Percentiles rank a stretch among this genome's conserved stretches.
Conservation (phyloP, 1,284 basidiomycete genomes). For the Phlebopus sp. region DNA sequence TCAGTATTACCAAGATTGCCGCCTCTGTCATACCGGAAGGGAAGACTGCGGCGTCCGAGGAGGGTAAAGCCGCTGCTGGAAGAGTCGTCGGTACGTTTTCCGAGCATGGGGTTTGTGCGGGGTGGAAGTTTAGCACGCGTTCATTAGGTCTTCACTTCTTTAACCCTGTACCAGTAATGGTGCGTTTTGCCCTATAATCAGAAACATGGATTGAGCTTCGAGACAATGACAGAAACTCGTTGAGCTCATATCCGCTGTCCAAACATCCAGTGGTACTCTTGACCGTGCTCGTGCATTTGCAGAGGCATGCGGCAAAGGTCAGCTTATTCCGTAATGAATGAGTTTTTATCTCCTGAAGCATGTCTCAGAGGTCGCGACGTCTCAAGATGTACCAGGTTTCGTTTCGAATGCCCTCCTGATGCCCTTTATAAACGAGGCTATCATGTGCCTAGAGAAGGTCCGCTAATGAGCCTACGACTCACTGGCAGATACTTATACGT, state of each 20-base stretch:
- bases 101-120: background rate
- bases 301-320: conserved; percentile 86
- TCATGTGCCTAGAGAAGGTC: conserved; percentile 88
- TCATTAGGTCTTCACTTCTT: conserved; percentile 85
- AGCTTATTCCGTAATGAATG: conserved; percentile 4
- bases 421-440: conserved; percentile 93
- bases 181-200: conserved; percentile 31
- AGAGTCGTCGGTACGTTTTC: conserved; percentile 67
- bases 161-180: conserved; percentile 95
- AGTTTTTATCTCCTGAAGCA: background rate
- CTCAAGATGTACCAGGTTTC: conserved; percentile 90
- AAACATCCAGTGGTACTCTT: conserved; percentile 80
- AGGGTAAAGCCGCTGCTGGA: conserved; percentile 59
- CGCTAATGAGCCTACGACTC: background rate
- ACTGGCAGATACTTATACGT: background rate
- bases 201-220: background rate
- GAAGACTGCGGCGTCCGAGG: conserved; percentile 54
- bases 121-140: background rate
- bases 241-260: conserved; percentile 89
- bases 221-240: conserved; percentile 69
- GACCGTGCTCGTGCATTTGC: conserved; percentile 83
- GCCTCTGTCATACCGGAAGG: conserved; percentile 66
- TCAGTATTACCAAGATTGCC: conserved; percentile 93
- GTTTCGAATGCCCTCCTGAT: conserved; percentile 86
- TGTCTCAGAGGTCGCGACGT: conserved; percentile 75